Conservation (phyloP, 2,329 filamentous ascomycete genomes). For the Colletotrichum spinosum region DNA sequence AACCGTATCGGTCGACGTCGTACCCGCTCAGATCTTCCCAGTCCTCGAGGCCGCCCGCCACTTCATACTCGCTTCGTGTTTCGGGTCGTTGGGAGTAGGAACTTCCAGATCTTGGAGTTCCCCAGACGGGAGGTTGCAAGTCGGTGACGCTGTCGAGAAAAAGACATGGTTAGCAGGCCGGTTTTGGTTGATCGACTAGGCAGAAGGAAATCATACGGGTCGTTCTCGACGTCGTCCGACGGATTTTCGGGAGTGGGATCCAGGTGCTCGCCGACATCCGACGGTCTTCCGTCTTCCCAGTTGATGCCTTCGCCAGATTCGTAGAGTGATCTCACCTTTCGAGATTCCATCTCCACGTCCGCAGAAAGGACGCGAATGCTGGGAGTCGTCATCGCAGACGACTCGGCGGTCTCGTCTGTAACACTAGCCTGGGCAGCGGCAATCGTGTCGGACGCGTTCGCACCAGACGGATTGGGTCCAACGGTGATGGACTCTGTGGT, state of each 20-base stretch:
- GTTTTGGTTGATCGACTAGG: constrained; percentile 40
- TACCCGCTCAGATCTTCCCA: constrained; percentile 73
- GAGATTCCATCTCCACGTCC: constrained; percentile 71
- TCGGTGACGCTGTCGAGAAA: constrained; percentile 41
- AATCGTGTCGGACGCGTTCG: not conserved
- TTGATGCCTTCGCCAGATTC: constrained; percentile 64
- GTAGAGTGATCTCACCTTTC: constrained; percentile 76
- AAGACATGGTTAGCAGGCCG: constrained; percentile 44
- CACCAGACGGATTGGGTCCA: constrained; percentile 1
- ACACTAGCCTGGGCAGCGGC: constrained; percentile 11
- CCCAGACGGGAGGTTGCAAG: constrained; percentile 48
- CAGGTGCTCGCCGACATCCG: constrained; percentile 59
- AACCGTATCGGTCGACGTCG: constrained; percentile 76
- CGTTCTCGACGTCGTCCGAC: constrained; percentile 64
- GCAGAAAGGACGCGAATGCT: constrained; percentile 65
- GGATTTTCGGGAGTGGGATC: constrained; percentile 63
- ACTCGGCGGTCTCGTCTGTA: constrained; percentile 29
- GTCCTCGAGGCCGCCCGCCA: constrained; percentile 72
- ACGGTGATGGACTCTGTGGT: constrained; percentile 18
- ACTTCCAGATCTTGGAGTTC: constrained; percentile 55
- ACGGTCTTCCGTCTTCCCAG: constrained; percentile 63
- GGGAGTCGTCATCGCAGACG: constrained; percentile 47
- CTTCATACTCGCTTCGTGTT: constrained; percentile 57
- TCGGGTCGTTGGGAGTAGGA: constrained; percentile 58
- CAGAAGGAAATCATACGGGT: constrained; percentile 69